Percentiles rank a stretch among this genome's conserved stretches.
Conservation (phyloP, 139 green algal species). For the Micromonas commoda region DNA sequence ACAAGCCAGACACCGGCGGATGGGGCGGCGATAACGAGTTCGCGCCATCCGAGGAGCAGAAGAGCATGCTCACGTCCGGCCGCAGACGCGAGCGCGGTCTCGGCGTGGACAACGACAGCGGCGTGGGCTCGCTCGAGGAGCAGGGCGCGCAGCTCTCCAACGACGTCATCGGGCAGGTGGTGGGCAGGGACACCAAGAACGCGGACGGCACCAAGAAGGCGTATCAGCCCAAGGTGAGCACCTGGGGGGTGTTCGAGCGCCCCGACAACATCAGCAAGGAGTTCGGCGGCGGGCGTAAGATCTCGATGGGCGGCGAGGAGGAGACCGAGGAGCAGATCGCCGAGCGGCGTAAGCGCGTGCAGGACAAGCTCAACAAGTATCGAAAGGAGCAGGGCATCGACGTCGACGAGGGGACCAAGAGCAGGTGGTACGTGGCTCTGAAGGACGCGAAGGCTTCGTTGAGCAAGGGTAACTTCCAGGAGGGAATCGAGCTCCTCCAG, state of each 20-base stretch:
- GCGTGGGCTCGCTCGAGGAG: too few species aligned
- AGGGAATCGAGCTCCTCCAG: neutral
- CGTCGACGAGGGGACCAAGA: neutral
- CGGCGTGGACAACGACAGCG: too few species aligned
- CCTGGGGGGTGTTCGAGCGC: constrained; percentile 39
- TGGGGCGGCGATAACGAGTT: too few species aligned
- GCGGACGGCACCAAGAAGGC: neutral
- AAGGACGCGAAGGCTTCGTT: neutral
- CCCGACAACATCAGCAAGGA: constrained; percentile 37
- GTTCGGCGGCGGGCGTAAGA: constrained; percentile 39
- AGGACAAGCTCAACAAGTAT: constrained; percentile 28
- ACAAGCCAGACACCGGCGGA: neutral
- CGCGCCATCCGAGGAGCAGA: too few species aligned
- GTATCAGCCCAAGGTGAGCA: constrained; percentile 36
- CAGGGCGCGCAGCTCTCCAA: too few species aligned
- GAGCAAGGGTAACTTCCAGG: neutral
- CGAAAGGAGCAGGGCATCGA: neutral
- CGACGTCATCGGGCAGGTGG: too few species aligned
- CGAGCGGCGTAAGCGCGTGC: constrained; percentile 7
- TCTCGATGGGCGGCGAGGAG: constrained; percentile 24
- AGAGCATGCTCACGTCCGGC: too few species aligned
- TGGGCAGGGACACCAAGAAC: neutral
- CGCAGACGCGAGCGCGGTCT: too few species aligned
- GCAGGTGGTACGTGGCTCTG: neutral
- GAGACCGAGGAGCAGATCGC: constrained; percentile 28